phyloP scores from a whole-genome alignment of 2,329 filamentous ascomycete genomes.

The Huntiella savannae region DNA sequence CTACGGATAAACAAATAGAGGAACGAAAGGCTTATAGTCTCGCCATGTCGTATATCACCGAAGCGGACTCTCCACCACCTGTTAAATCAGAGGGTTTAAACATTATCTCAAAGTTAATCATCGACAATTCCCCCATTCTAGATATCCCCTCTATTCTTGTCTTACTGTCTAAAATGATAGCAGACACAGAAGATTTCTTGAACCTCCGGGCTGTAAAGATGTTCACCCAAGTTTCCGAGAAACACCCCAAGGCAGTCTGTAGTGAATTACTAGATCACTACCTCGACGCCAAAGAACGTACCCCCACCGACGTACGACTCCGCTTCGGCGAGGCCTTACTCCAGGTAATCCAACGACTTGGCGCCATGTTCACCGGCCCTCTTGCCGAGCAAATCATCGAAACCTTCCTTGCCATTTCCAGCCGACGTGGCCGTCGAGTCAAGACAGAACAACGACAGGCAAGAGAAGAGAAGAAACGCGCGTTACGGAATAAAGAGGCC shows the following conservation, averaged over 20 bases:
- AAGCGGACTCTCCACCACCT: slow-evolving; percentile 41
- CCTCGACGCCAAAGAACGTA: slow-evolving; percentile 40
- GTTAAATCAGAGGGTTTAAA: slow-evolving; percentile 48
- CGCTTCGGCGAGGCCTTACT: slow-evolving; percentile 49
- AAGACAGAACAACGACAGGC: slow-evolving; percentile 39
- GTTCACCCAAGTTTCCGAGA: slow-evolving; percentile 40
- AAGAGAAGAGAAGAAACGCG: slow-evolving; percentile 28
- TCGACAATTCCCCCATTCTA: slow-evolving; percentile 34
- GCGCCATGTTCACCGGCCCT: slow-evolving; percentile 35
- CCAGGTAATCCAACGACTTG: slow-evolving; percentile 42
- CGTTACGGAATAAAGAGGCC: slow-evolving; percentile 28
- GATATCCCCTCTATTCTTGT: slow-evolving; percentile 48
- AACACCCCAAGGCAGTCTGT: slow-evolving; percentile 42
- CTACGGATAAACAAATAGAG: slow-evolving; percentile 31
- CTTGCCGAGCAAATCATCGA: slow-evolving; percentile 32
- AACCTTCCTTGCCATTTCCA: slow-evolving; percentile 42
- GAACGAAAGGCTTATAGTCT: slow-evolving; percentile 43
- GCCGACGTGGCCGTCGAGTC: slow-evolving; percentile 40
- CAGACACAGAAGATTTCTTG: slow-evolving; percentile 52
- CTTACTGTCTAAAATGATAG: slow-evolving; percentile 42
- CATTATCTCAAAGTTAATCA: slow-evolving; percentile 38
- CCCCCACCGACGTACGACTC: slow-evolving; percentile 41
- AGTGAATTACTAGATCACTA: slow-evolving; percentile 49
- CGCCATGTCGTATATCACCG: slow-evolving; percentile 44
- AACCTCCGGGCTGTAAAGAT: slow-evolving; percentile 49